Conservation (phyloP, 768 basidiomycete species). For the Kwoniella newhampshirensis region DNA sequence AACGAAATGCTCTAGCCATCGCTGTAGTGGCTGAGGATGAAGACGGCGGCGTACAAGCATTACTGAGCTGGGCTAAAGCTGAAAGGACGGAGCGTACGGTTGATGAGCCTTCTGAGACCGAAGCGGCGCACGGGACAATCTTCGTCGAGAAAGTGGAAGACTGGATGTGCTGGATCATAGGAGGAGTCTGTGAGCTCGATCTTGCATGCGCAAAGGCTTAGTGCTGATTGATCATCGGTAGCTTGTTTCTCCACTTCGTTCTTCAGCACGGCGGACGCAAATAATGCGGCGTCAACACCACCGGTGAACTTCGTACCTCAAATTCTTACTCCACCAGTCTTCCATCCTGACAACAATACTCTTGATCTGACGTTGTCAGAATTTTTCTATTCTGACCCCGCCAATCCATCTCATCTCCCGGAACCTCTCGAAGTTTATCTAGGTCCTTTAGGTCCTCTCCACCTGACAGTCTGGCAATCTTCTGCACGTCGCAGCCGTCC, state of each 20-base stretch:
- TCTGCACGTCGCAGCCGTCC: conserved; percentile 15
- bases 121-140: not conserved
- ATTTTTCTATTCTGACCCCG: conserved; percentile 70
- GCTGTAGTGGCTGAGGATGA: conserved; percentile 37
- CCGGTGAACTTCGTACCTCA: conserved; percentile 90
- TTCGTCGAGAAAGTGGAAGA: conserved; percentile 85
- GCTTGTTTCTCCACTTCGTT: conserved; percentile 72
- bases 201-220: not conserved
- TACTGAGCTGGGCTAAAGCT: conserved; percentile 32
- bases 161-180: conserved; percentile 93
- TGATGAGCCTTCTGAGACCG: conserved; percentile 7
- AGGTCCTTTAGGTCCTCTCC: conserved; percentile 82
- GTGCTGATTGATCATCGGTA: not conserved
- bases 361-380: conserved; percentile 83
- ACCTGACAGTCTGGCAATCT: conserved; percentile 59
- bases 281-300: conserved; percentile 61
- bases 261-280: conserved; percentile 68
- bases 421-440: conserved; percentile 79
- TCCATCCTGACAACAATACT: conserved; percentile 68
- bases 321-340: conserved; percentile 73
- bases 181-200: conserved; percentile 83
- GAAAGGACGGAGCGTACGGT: conserved; percentile 1
- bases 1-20: conserved; percentile 37
- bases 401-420: not conserved
- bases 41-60: conserved; percentile 22